Evolutionary conservation across 305 asterid genomes (phyloP).

Genomic region (Fraxinus sp.): DNA sequence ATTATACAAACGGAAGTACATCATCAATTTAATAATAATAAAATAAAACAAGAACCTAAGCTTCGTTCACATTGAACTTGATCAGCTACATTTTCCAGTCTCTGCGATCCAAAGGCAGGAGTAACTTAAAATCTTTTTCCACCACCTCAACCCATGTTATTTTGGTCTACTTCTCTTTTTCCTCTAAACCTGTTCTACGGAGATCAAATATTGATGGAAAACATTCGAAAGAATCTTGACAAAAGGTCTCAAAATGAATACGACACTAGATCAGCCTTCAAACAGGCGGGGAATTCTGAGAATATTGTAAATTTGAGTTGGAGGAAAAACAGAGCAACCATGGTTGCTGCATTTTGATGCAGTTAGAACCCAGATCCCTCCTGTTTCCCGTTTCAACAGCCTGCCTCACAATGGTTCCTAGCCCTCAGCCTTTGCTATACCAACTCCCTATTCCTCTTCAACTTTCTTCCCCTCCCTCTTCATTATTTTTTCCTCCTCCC

Average conservation of each 20-base stretch:
- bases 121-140: background rate
- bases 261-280: background rate
- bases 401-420: background rate
- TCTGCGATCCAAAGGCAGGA: background rate
- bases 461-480: background rate
- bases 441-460: conserved; percentile 7
- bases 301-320: no score
- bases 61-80: background rate
- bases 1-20: background rate
- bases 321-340: background rate
- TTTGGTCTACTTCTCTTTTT: background rate
- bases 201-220: background rate
- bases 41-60: background rate
- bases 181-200: background rate
- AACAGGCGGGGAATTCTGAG: background rate
- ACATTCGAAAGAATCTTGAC: background rate
- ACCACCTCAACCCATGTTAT: background rate
- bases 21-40: background rate
- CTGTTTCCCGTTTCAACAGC: background rate
- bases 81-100: background rate
- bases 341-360: background rate
- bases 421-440: background rate
- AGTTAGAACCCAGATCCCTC: background rate
- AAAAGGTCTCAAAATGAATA: background rate
- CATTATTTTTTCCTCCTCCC: background rate